These are phyloP conservation scores for Annulohypoxylon moriforme DNA, from an alignment of 495 filamentous ascomycete genomes.

Conservation along the genomic window DNA sequence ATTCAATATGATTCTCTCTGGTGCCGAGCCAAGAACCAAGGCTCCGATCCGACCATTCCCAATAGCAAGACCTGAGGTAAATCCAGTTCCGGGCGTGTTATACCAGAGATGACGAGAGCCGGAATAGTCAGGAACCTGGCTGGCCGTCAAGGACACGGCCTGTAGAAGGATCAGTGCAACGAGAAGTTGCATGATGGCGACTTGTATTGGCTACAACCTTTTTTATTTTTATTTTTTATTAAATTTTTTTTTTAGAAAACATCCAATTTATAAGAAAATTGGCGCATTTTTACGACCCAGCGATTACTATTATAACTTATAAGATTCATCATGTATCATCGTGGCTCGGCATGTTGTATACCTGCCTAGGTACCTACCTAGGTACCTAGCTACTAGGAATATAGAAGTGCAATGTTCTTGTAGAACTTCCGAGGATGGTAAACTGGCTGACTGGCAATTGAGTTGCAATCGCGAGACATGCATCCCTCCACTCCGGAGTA, in stretches of 20 bases:
- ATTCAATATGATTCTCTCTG: neutral
- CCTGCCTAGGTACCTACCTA: neutral
- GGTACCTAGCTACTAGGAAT: no score
- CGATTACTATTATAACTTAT: neutral
- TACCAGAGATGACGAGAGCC: neutral
- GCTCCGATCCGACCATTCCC: neutral
- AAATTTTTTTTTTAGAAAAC: no score
- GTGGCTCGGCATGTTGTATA: neutral
- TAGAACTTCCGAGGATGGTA: neutral
- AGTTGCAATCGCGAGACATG: neutral
- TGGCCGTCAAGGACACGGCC: neutral
- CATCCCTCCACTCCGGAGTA: neutral
- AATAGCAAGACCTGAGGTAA: neutral
- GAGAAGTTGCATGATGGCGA: neutral
- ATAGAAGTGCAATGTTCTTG: neutral
- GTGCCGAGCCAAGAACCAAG: neutral
- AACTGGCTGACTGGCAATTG: neutral
- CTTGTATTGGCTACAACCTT: neutral
- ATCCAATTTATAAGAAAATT: no score
- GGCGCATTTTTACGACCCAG: neutral
- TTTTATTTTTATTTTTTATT: no score
- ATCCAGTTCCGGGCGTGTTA: neutral
- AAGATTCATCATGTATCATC: neutral
- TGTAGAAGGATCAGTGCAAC: neutral
- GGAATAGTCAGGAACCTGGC: neutral